A percentile compares a stretch with the other conserved stretches of the same genome.
Evolutionary conservation across 208 protist species (phyloP).

Genomic region (Crithidia acanthocephali): DNA sequence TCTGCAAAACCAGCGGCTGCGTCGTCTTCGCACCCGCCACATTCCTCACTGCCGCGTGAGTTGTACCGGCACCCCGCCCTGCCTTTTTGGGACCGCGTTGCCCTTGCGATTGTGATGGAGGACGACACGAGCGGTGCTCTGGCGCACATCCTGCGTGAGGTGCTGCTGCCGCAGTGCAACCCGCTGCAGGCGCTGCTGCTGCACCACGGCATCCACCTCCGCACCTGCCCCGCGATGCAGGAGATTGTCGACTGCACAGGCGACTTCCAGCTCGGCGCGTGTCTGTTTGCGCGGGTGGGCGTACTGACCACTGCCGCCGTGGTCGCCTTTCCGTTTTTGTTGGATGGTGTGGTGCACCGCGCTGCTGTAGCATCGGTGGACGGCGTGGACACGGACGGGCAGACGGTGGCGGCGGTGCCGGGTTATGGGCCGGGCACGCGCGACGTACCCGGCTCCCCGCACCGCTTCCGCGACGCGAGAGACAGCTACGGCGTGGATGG

Average conservation of each 20-base stretch:
- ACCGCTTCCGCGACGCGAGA: background rate
- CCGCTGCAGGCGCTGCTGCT: constrained; percentile 67
- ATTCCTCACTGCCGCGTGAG: constrained; percentile 20
- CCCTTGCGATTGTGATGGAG: constrained; percentile 69
- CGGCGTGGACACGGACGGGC: background rate
- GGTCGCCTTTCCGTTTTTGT: constrained; percentile 31
- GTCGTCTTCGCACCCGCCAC: background rate
- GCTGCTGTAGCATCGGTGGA: constrained; percentile 13
- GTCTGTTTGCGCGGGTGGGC: constrained; percentile 80
- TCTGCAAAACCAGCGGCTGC: background rate
- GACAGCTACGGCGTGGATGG: too few species aligned
- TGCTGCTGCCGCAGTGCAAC: constrained; percentile 51
- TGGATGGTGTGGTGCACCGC: constrained; percentile 21
- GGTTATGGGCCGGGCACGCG: background rate
- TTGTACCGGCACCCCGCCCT: constrained; percentile 35
- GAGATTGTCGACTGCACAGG: constrained; percentile 80
- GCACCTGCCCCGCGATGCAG: constrained; percentile 71
- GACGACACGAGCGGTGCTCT: constrained; percentile 34
- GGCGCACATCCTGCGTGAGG: constrained; percentile 35
- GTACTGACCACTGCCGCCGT: constrained; percentile 38
- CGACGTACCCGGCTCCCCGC: background rate
- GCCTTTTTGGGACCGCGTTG: constrained; percentile 81
- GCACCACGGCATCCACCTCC: constrained; percentile 54
- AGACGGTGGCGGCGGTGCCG: background rate
- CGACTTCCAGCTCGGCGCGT: constrained; percentile 86